Evolutionary conservation across 1,284 basidiomycete genomes (phyloP).

Genomic region (Fistulinella staudtii): DNA sequence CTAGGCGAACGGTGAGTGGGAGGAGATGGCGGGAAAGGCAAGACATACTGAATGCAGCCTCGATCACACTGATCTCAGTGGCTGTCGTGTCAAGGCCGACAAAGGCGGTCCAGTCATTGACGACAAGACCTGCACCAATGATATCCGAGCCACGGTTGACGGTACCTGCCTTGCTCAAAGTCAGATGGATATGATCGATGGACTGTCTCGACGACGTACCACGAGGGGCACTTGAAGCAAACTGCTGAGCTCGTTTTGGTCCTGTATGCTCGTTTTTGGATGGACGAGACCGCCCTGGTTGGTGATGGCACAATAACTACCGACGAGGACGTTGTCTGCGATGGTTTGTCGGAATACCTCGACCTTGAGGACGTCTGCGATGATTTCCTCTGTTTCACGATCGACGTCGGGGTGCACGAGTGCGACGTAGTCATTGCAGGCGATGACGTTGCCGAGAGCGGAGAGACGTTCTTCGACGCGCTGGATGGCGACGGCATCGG

Average conservation of each 20-base stretch:
- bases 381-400: constrained; percentile 99
- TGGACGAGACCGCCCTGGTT: constrained; percentile 98
- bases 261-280: constrained; percentile 94
- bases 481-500: constrained; percentile 89
- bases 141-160: constrained; percentile 98
- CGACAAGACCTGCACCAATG: constrained; percentile 94
- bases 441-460: constrained; percentile 97
- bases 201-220: constrained; percentile 45
- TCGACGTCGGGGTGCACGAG: constrained; percentile 97
- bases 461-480: constrained; percentile 95
- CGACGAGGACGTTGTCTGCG: constrained; percentile 95
- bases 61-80: constrained; percentile 97
- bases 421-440: constrained; percentile 97
- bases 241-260: constrained; percentile 96
- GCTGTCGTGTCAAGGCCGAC: constrained; percentile 96
- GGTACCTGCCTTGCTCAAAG: constrained; percentile 74
- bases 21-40: constrained; percentile 1
- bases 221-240: constrained; percentile 94
- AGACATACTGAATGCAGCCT: constrained; percentile 89
- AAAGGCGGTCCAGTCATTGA: constrained; percentile 99
- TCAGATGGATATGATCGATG: background rate
- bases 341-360: constrained; percentile 99
- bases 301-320: constrained; percentile 90
- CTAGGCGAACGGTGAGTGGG: constrained; percentile 37
- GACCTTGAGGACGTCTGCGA: constrained; percentile 98